Evolutionary conservation across 441 rosid genomes (phyloP).

Genomic region (Erodium texanum): DNA sequence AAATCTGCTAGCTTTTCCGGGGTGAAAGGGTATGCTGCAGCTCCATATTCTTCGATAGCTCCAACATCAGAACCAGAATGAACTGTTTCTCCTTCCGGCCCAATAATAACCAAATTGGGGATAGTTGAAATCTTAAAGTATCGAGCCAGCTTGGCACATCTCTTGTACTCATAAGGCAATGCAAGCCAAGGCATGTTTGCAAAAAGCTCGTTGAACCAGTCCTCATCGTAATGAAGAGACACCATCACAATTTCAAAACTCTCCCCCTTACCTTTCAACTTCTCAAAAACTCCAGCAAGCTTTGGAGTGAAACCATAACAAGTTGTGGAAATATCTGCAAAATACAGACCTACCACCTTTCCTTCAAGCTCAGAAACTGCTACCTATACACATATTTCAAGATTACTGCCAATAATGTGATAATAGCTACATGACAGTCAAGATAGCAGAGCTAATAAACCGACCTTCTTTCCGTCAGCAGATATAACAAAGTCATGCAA

Average conservation of each 20-base stretch:
- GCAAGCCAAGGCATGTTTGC: slow-evolving; percentile 36
- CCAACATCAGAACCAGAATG: slow-evolving; percentile 23
- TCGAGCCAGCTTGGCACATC: slow-evolving; percentile 21
- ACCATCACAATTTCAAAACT: slow-evolving; percentile 15
- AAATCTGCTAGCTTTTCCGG: slow-evolving; percentile 30
- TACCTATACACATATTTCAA: slow-evolving; percentile 15
- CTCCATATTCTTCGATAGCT: slow-evolving; percentile 27
- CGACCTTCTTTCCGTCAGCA: slow-evolving; percentile 44
- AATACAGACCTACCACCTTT: slow-evolving; percentile 29
- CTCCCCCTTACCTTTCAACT: slow-evolving; percentile 16
- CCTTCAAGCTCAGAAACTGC: slow-evolving; percentile 34
- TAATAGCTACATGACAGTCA: neutral
- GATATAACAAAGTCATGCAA: slow-evolving; percentile 51
- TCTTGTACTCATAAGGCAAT: slow-evolving; percentile 30
- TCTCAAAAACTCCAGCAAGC: slow-evolving; percentile 7
- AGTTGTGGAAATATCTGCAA: slow-evolving; percentile 15
- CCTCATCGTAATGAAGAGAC: slow-evolving; percentile 17
- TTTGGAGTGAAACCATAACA: slow-evolving; percentile 20
- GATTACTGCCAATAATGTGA: neutral
- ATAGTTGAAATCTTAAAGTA: slow-evolving; percentile 26
- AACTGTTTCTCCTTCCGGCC: slow-evolving; percentile 31
- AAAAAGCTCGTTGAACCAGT: slow-evolving; percentile 22
- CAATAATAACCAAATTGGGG: slow-evolving; percentile 34
- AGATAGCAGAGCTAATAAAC: neutral
- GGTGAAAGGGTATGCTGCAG: slow-evolving; percentile 36